Percentiles rank a stretch among this genome's conserved stretches.
Conservation (phyloP, 495 filamentous ascomycete genomes). For the Extremus antarcticus region DNA sequence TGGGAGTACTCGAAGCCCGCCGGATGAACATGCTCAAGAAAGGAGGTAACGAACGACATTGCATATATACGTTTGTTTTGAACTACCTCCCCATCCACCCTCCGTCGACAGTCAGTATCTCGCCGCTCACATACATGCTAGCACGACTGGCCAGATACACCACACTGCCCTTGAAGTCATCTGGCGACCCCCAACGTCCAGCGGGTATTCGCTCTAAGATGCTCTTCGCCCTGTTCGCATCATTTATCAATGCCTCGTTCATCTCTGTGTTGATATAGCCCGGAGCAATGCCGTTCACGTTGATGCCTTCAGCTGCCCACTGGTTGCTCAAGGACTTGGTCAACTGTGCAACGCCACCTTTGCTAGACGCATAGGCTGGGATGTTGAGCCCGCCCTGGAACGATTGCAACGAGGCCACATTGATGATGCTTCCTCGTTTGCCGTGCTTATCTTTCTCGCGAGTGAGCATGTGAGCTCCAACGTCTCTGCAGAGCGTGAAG, state of each 20-base stretch:
- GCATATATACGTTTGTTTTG: too few relatives aligned
- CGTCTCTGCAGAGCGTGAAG: slow-evolving; percentile 73
- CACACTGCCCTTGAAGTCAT: slow-evolving; percentile 79
- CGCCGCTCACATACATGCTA: slow-evolving; percentile 72
- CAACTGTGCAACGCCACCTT: slow-evolving; percentile 75
- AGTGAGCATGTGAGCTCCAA: slow-evolving; percentile 71
- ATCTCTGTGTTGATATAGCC: slow-evolving; percentile 86
- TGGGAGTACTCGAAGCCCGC: too few relatives aligned
- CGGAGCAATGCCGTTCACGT: slow-evolving; percentile 38
- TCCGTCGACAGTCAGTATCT: slow-evolving; percentile 74
- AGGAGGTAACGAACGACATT: too few relatives aligned
- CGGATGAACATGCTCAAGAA: too few relatives aligned
- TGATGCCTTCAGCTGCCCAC: slow-evolving; percentile 66
- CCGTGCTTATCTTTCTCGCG: slow-evolving; percentile 44
- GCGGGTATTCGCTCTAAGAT: slow-evolving; percentile 79
- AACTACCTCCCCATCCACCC: slow-evolving; percentile 82
- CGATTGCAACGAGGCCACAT: slow-evolving; percentile 70
- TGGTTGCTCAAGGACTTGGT: slow-evolving; percentile 85
- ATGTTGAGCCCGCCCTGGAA: slow-evolving; percentile 91
- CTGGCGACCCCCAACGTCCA: slow-evolving; percentile 73
- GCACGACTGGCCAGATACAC: slow-evolving; percentile 69
- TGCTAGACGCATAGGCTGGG: slow-evolving; percentile 81
- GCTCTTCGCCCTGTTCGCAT: slow-evolving; percentile 53
- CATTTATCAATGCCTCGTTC: slow-evolving; percentile 72
- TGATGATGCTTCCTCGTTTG: slow-evolving; percentile 68